Conservation (phyloP, 2,329 filamentous ascomycete species). For the Zymoseptoria ardabiliae region DNA sequence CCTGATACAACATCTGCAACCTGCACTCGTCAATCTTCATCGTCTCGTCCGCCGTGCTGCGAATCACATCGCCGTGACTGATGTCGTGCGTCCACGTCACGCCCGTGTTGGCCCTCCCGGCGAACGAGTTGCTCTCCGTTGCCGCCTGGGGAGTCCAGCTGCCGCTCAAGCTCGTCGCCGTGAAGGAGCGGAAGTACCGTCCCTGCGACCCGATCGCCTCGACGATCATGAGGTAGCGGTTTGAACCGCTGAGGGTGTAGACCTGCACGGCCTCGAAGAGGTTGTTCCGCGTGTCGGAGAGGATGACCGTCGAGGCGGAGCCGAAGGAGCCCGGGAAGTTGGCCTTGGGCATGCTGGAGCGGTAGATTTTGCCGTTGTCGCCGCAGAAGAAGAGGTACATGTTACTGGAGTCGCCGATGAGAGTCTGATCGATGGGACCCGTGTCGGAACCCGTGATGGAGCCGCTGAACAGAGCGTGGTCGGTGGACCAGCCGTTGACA, state of each 20-base stretch:
- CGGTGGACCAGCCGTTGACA: slow-evolving; percentile 49
- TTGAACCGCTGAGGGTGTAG: slow-evolving; percentile 51
- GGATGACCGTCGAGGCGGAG: slow-evolving; percentile 40
- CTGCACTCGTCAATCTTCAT: slow-evolving; percentile 58
- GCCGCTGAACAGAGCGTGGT: slow-evolving; percentile 51
- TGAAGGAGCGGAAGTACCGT: slow-evolving; percentile 62
- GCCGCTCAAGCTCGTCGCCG: slow-evolving; percentile 49
- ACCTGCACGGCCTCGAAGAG: slow-evolving; percentile 62
- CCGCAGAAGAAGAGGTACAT: slow-evolving; percentile 64
- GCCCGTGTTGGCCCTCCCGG: slow-evolving; percentile 59
- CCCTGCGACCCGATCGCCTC: slow-evolving; percentile 52
- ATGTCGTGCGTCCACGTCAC: slow-evolving; percentile 61
- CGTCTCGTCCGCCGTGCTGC: slow-evolving; percentile 53
- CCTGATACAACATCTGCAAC: slow-evolving; percentile 59
- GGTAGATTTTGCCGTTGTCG: slow-evolving; percentile 61
- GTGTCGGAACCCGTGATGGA: slow-evolving; percentile 45
- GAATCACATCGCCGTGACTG: slow-evolving; percentile 57
- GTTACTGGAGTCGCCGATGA: slow-evolving; percentile 53
- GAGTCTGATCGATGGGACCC: slow-evolving; percentile 54
- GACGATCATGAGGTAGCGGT: slow-evolving; percentile 60
- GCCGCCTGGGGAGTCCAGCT: slow-evolving; percentile 52
- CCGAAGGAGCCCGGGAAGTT: slow-evolving; percentile 58
- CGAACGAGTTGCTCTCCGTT: slow-evolving; percentile 53
- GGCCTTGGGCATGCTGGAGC: slow-evolving; percentile 54
- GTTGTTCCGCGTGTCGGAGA: slow-evolving; percentile 49